phyloP scores from a whole-genome alignment of 345 rosid genomes.

The Pseudoturritis turrita region DNA sequence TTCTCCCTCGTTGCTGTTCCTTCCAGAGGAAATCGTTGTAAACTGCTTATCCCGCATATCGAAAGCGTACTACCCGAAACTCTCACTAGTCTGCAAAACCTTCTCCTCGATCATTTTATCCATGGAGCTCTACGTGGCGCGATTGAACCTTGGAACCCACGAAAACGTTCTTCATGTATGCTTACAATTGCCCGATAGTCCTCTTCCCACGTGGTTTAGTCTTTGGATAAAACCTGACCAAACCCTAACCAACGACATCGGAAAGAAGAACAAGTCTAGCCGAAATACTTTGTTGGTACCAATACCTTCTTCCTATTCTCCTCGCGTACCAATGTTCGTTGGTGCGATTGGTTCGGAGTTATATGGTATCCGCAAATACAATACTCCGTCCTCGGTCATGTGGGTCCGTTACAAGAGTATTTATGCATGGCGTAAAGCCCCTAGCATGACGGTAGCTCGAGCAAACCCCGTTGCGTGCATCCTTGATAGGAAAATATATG shows the following conservation, averaged over 20 bases:
- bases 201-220: not conserved
- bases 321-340: not conserved
- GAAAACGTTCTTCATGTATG: not conserved
- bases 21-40: slow-evolving; percentile 52
- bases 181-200: not conserved
- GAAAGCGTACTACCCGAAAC: slow-evolving; percentile 48
- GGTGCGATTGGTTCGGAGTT: slow-evolving; percentile 38
- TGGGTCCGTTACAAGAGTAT: slow-evolving; percentile 49
- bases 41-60: slow-evolving; percentile 60
- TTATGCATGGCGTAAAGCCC: slow-evolving; percentile 39
- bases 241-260: not conserved
- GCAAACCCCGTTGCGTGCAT: slow-evolving; percentile 49
- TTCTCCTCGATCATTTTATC: slow-evolving; percentile 49
- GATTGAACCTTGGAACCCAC: not conserved
- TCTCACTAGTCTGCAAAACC: slow-evolving; percentile 53
- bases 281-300: slow-evolving; percentile 28
- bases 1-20: not conserved
- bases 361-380: slow-evolving; percentile 46
- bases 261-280: not conserved
- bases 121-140: slow-evolving; percentile 19
- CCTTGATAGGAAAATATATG: slow-evolving; percentile 43
- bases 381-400: slow-evolving; percentile 36
- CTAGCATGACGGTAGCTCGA: slow-evolving; percentile 52
- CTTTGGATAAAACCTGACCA: not conserved
- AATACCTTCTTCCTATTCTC: slow-evolving; percentile 10